A percentile compares a stretch with the other conserved stretches of the same genome.
Conservation (phyloP, 495 filamentous ascomycete species). For the Xylaria acuta region DNA sequence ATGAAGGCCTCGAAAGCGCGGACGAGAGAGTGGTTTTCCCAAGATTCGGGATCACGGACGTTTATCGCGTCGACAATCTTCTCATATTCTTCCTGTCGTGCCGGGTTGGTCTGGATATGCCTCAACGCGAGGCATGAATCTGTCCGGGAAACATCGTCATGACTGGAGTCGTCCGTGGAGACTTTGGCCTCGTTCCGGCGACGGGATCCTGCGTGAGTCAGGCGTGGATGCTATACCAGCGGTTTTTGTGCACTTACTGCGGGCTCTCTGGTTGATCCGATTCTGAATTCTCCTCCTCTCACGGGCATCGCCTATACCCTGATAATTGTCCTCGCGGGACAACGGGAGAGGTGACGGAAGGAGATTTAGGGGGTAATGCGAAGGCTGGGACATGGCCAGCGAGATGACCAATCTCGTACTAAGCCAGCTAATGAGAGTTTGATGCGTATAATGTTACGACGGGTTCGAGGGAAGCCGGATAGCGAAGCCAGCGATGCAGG, state of each 20-base stretch:
- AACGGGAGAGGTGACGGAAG: neutral
- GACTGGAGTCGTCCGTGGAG: neutral
- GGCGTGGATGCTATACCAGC: neutral
- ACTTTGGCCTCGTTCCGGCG: neutral
- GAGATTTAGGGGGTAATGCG: neutral
- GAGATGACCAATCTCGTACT: neutral
- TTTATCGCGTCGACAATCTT: neutral
- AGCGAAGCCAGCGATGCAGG: slow-evolving; percentile 2
- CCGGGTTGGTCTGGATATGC: neutral
- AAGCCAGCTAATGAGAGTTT: neutral
- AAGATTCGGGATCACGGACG: neutral
- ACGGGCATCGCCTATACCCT: neutral
- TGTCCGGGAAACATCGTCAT: neutral
- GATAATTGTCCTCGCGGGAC: neutral
- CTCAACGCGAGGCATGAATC: neutral
- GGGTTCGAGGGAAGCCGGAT: neutral
- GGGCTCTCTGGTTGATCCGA: slow-evolving; percentile 16
- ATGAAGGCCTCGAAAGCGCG: slow-evolving; percentile 27
- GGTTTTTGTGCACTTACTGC: neutral
- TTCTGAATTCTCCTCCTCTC: slow-evolving; percentile 19
- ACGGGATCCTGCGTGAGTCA: slow-evolving; percentile 5
- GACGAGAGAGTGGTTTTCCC: slow-evolving; percentile 10
- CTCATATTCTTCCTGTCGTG: neutral
- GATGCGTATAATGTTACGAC: neutral
- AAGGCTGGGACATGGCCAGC: neutral